Evolutionary conservation across 257 asterid species (phyloP).

Genomic region (Plantago ovata): DNA sequence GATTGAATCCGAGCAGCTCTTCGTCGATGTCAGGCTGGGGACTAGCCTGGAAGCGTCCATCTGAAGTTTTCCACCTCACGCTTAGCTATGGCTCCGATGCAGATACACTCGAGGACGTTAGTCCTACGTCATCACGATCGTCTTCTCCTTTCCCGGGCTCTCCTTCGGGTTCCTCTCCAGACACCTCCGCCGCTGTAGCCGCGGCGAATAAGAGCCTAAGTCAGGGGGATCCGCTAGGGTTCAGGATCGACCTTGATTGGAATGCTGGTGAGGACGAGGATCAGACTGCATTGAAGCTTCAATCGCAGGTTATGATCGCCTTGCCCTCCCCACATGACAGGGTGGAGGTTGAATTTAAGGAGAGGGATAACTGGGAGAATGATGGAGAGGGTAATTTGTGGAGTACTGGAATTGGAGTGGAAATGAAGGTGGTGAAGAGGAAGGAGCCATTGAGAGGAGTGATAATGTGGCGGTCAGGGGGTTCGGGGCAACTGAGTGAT

Average conservation of each 20-base stretch:
- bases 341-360: slow-evolving; percentile 67
- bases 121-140: slow-evolving; percentile 61
- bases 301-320: slow-evolving; percentile 97
- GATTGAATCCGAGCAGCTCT: neutral
- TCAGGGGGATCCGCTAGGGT: slow-evolving; percentile 44
- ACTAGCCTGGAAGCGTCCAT: slow-evolving; percentile 88
- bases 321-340: slow-evolving; percentile 83
- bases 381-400: neutral
- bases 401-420: slow-evolving; percentile 37
- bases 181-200: slow-evolving; percentile 20
- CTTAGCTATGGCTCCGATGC: slow-evolving; percentile 77
- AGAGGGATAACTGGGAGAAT: slow-evolving; percentile 14
- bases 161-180: slow-evolving; percentile 37
- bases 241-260: slow-evolving; percentile 89
- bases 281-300: slow-evolving; percentile 80
- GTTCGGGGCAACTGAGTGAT: slow-evolving; percentile 88
- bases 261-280: slow-evolving; percentile 89
- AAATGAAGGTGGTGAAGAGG: slow-evolving; percentile 77
- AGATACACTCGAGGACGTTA: slow-evolving; percentile 58
- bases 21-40: slow-evolving; percentile 96
- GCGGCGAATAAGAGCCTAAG: slow-evolving; percentile 1
- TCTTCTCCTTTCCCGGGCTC: slow-evolving; percentile 40
- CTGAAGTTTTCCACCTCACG: slow-evolving; percentile 85
- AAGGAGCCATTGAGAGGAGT: slow-evolving; percentile 79
- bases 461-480: slow-evolving; percentile 68